Conservation (phyloP, 257 asterid species). For the Nicotiana tabacum region DNA sequence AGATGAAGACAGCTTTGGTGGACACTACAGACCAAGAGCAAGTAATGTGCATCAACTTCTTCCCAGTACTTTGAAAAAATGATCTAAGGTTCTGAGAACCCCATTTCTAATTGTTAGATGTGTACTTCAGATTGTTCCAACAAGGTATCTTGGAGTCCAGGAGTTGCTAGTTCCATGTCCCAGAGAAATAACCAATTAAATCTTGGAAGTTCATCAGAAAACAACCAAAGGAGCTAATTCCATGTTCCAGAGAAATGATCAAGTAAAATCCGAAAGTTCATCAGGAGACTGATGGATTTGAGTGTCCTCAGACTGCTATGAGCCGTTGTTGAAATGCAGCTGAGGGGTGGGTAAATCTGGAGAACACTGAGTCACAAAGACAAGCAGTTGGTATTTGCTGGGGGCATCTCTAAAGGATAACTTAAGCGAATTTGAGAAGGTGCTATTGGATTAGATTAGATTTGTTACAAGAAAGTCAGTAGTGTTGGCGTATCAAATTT, state of each 20-base stretch:
- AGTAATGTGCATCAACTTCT: neutral
- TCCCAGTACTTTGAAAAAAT: neutral
- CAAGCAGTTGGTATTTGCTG: neutral
- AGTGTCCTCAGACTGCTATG: neutral
- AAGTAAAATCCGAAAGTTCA: neutral
- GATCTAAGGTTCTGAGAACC: neutral
- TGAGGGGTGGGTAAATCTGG: neutral
- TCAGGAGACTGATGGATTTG: neutral
- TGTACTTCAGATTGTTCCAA: slow-evolving; percentile 13
- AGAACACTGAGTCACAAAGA: neutral
- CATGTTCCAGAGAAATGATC: neutral
- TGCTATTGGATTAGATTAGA: neutral
- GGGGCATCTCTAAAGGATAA: neutral
- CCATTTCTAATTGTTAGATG: neutral
- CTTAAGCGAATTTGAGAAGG: neutral
- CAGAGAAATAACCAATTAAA: neutral
- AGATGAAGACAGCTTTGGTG: slow-evolving; percentile 19
- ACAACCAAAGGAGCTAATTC: neutral
- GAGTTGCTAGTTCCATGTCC: slow-evolving; percentile 6
- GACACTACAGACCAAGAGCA: slow-evolving; percentile 19
- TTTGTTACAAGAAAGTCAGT: neutral
- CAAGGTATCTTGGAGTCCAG: neutral
- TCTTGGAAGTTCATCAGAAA: slow-evolving; percentile 1
- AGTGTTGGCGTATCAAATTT: neutral
- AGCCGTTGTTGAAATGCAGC: neutral